phyloP scores from a whole-genome alignment of 345 rosid genomes.

The Cardamine resedifolia region DNA sequence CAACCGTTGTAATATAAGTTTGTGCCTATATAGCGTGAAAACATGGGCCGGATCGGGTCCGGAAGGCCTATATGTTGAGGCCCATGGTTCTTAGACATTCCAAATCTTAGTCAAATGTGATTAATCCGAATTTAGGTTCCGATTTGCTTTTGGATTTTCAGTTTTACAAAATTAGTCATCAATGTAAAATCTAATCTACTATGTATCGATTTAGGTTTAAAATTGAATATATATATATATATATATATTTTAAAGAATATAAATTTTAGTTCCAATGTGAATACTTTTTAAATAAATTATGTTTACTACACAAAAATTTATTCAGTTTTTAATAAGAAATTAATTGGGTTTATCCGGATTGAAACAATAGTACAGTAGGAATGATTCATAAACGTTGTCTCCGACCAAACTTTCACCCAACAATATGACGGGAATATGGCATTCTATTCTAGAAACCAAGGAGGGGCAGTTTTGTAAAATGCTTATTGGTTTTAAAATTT shows the following conservation, averaged over 20 bases:
- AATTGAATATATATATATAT: neutral
- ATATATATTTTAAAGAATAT: neutral
- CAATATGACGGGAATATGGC: no score
- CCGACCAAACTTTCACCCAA: constrained; percentile 27
- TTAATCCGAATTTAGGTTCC: neutral
- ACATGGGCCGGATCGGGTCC: neutral
- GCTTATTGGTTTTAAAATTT: neutral
- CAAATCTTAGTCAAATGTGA: neutral
- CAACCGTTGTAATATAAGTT: neutral
- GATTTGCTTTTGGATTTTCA: neutral
- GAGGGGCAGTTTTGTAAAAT: neutral
- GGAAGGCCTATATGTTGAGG: neutral
- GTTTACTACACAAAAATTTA: neutral
- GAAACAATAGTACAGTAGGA: neutral
- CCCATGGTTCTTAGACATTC: neutral
- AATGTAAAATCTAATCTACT: neutral
- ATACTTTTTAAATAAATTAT: neutral
- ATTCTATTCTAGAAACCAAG: constrained; percentile 3
- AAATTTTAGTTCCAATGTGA: neutral
- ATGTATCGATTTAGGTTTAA: neutral
- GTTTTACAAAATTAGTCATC: neutral
- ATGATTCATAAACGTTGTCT: constrained; percentile 1
- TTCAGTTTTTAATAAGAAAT: no score
- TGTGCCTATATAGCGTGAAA: neutral
- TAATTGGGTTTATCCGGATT: neutral